Evolutionary conservation across 495 filamentous ascomycete genomes (phyloP).

Genomic region (Podospora sp.): DNA sequence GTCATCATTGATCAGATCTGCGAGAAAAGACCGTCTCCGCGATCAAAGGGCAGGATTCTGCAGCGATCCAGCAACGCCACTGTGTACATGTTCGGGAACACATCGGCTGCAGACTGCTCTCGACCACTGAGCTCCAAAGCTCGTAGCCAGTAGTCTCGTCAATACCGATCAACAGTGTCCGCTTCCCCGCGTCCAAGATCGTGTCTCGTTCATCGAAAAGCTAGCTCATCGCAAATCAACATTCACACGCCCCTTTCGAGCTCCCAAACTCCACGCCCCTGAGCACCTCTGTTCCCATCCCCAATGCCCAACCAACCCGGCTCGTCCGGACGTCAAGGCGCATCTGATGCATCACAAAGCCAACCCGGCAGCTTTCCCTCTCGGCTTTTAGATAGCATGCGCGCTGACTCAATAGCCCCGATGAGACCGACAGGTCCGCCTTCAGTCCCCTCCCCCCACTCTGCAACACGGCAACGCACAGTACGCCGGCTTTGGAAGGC

Average conservation of each 20-base stretch:
- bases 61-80: not conserved
- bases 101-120: not conserved
- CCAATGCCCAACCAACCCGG: not conserved
- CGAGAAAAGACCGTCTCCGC: not conserved
- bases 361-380: not conserved
- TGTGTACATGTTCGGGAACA: not conserved
- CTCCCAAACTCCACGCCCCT: not conserved
- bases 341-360: not conserved
- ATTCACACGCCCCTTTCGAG: too few species aligned
- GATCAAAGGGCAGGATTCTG: not conserved
- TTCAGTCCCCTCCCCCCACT: not conserved
- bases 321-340: not conserved
- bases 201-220: not conserved
- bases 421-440: not conserved
- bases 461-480: not conserved
- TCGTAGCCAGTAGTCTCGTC: too few species aligned
- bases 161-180: not conserved
- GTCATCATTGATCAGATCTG: not conserved
- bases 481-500: not conserved
- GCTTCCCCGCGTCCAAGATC: not conserved
- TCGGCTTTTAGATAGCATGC: not conserved
- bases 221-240: too few species aligned
- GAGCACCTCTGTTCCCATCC: not conserved
- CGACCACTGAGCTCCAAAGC: too few species aligned
- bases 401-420: not conserved